Conservation (phyloP, 1,284 basidiomycete species). For the Coriolopsis trogii region DNA sequence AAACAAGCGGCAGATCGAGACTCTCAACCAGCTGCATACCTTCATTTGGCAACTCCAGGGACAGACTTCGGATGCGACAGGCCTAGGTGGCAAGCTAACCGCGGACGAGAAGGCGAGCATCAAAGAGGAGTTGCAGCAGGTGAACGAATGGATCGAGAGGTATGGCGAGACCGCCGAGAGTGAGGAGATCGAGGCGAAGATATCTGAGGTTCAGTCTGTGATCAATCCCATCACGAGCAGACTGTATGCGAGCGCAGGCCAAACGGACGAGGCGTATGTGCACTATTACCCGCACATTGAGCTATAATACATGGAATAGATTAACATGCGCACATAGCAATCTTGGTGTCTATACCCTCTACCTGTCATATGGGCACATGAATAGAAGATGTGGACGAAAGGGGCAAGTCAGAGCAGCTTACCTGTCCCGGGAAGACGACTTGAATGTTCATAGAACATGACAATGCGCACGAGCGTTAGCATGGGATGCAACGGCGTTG, state of each 20-base stretch:
- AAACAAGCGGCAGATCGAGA: constrained; percentile 86
- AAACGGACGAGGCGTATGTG: constrained; percentile 49
- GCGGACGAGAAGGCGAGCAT: constrained; percentile 90
- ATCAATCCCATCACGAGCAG: constrained; percentile 74
- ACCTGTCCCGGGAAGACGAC: too few relatives aligned
- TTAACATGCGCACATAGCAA: too few relatives aligned
- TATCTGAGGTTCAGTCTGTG: constrained; percentile 61
- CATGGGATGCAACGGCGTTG: too few relatives aligned
- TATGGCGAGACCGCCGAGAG: constrained; percentile 77
- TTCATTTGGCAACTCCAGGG: constrained; percentile 85
- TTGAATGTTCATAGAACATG: too few relatives aligned
- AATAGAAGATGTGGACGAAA: too few relatives aligned
- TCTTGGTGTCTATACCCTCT: too few relatives aligned
- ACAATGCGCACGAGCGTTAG: too few relatives aligned
- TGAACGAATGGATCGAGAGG: constrained; percentile 88
- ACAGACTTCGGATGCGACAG: constrained; percentile 85
- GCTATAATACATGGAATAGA: constrained; percentile 43
- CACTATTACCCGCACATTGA: constrained; percentile 69
- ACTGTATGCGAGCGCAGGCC: constrained; percentile 59
- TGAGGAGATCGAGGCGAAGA: constrained; percentile 92
- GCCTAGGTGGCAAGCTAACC: constrained; percentile 87
- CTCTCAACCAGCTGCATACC: constrained; percentile 78
- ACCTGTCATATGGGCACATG: too few relatives aligned
- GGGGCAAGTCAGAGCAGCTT: too few relatives aligned
- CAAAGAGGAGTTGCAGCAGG: constrained; percentile 82